phyloP scores from a whole-genome alignment of 2,329 filamentous ascomycete genomes.

The Hirsutella minnesotensis region DNA sequence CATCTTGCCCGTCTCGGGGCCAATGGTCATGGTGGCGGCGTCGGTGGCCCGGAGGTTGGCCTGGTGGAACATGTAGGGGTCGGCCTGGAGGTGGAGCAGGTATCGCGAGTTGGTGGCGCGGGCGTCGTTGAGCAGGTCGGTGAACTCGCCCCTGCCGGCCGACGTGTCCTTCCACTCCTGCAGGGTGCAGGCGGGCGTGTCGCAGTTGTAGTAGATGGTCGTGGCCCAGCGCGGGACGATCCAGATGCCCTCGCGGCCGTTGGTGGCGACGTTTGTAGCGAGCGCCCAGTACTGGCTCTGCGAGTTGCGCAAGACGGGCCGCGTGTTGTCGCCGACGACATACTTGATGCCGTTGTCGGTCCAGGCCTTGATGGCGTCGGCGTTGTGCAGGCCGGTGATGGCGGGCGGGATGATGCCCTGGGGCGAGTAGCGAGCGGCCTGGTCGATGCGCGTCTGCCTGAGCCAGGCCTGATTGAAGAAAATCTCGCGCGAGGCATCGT shows the following conservation, averaged over 20 bases:
- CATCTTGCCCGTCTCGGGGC: slow-evolving; percentile 30
- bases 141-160: slow-evolving; percentile 38
- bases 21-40: slow-evolving; percentile 32
- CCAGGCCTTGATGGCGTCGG: slow-evolving; percentile 49
- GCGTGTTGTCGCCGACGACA: slow-evolving; percentile 53
- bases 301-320: slow-evolving; percentile 38
- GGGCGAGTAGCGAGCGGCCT: slow-evolving; percentile 33
- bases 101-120: slow-evolving; percentile 41
- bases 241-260: slow-evolving; percentile 43
- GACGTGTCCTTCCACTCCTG: slow-evolving; percentile 51
- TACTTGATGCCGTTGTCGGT: slow-evolving; percentile 45
- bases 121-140: slow-evolving; percentile 37
- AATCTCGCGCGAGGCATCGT: slow-evolving; percentile 44
- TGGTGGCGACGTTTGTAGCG: slow-evolving; percentile 34
- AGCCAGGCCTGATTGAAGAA: slow-evolving; percentile 49
- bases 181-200: slow-evolving; percentile 41
- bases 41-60: slow-evolving; percentile 44
- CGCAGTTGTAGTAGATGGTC: slow-evolving; percentile 54
- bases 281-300: slow-evolving; percentile 43
- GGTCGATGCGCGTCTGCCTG: slow-evolving; percentile 35
- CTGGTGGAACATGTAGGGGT: slow-evolving; percentile 52
- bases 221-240: slow-evolving; percentile 50
- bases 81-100: slow-evolving; percentile 41
- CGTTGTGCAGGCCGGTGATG: slow-evolving; percentile 52
- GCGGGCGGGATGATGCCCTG: slow-evolving; percentile 49